Evolutionary conservation across 192 early-diverging fungal genomes (phyloP).

Genomic region (Coemansia sp.): DNA sequence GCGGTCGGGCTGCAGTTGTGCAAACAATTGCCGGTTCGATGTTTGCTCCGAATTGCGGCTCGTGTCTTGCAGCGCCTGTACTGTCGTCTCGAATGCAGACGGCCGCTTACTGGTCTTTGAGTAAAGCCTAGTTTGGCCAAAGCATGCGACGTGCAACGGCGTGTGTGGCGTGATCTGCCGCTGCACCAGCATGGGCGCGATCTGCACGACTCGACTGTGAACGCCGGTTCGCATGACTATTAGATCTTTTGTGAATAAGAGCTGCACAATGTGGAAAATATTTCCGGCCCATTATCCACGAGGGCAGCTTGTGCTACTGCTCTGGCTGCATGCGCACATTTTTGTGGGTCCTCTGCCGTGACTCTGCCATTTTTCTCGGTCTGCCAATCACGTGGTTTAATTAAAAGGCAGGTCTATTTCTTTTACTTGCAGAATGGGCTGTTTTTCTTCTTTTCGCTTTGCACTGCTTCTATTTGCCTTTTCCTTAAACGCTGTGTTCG

Average conservation of each 20-base stretch:
- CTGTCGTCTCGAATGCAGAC: slow-evolving; percentile 24
- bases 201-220: not conserved
- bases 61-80: slow-evolving; percentile 26
- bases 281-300: not conserved
- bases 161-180: slow-evolving; percentile 8
- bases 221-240: not conserved
- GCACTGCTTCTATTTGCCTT: not conserved
- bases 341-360: slow-evolving; percentile 1
- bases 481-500: not conserved
- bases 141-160: not conserved
- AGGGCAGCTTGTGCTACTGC: not conserved
- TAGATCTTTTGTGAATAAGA: not conserved
- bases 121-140: not conserved
- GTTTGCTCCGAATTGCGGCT: slow-evolving; percentile 5
- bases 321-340: not conserved
- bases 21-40: slow-evolving; percentile 50
- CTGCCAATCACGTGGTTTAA: slow-evolving; percentile 1
- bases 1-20: slow-evolving; percentile 30
- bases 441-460: not conserved
- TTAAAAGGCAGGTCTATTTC: not conserved
- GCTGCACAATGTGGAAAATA: slow-evolving; percentile 2
- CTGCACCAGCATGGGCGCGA: not conserved
- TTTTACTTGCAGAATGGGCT: not conserved
- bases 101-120: not conserved
- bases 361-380: not conserved